Percentiles rank a stretch among this genome's conserved stretches.
Conservation (phyloP, 2,329 filamentous ascomycete genomes). For the Xylariales sp. region DNA sequence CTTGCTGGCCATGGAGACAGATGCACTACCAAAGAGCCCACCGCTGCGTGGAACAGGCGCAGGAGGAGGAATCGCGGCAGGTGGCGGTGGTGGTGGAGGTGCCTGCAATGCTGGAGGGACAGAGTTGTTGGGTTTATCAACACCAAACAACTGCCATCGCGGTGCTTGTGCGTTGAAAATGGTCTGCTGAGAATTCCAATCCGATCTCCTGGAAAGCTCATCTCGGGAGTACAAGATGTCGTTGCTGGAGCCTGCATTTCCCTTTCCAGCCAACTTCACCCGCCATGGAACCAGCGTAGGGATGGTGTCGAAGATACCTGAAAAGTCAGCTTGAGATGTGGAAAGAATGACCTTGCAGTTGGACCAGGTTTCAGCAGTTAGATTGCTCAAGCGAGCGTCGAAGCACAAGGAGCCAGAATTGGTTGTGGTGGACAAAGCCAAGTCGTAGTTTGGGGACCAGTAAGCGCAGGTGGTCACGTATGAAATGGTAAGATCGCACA, state of each 20-base stretch:
- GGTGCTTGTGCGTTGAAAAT: conserved; percentile 19
- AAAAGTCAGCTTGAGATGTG: conserved; percentile 57
- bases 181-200: conserved; percentile 22
- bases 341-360: conserved; percentile 58
- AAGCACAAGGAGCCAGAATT: conserved; percentile 53
- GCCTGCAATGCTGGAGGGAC: background rate
- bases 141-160: conserved; percentile 31
- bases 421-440: conserved; percentile 53
- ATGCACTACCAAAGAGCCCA: background rate
- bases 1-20: background rate
- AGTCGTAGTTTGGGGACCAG: conserved; percentile 60
- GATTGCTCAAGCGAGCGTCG: conserved; percentile 58
- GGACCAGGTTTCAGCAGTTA: conserved; percentile 59
- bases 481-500: conserved; percentile 47
- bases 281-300: conserved; percentile 54
- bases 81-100: background rate
- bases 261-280: conserved; percentile 40
- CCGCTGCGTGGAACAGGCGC: background rate
- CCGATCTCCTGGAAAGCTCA: conserved; percentile 27
- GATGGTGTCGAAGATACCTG: conserved; percentile 49
- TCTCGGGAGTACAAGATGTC: conserved; percentile 33
- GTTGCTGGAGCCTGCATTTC: conserved; percentile 8
- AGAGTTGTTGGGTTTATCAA: conserved; percentile 11
- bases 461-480: conserved; percentile 55
- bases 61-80: background rate